These are phyloP conservation scores for Solanum clarkiae DNA, from an alignment of 257 asterid species.

Conservation along the genomic window DNA sequence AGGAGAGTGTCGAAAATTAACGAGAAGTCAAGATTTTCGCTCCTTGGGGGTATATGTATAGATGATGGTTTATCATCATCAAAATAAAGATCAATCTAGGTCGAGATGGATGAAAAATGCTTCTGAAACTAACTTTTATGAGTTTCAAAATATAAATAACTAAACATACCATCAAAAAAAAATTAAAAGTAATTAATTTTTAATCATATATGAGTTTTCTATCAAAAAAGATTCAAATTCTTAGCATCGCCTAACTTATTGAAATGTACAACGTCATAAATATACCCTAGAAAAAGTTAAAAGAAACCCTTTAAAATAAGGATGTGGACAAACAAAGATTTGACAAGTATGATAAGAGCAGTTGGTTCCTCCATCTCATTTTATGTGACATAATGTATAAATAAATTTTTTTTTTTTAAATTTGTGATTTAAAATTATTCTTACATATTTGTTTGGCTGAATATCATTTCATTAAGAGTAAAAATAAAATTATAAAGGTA, in stretches of 20 bases:
- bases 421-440: too few relatives aligned
- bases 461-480: too few relatives aligned
- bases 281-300: not conserved
- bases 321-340: not conserved
- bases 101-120: too few relatives aligned
- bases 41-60: too few relatives aligned
- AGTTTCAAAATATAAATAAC: not conserved
- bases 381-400: too few relatives aligned
- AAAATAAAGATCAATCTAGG: too few relatives aligned
- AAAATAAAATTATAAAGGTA: too few relatives aligned
- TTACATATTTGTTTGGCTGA: too few relatives aligned
- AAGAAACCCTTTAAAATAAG: not conserved
- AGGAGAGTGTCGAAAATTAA: fast-evolving
- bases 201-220: not conserved
- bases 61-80: too few relatives aligned
- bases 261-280: not conserved
- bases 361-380: not conserved
- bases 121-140: too few relatives aligned
- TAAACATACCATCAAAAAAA: not conserved
- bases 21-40: fast-evolving
- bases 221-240: fast-evolving
- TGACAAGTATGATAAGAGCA: not conserved
- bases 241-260: fast-evolving
- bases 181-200: not conserved
- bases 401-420: too few relatives aligned